Evolutionary conservation across 139 green algal genomes (phyloP).

Genomic region (Micractinium conductrix): DNA sequence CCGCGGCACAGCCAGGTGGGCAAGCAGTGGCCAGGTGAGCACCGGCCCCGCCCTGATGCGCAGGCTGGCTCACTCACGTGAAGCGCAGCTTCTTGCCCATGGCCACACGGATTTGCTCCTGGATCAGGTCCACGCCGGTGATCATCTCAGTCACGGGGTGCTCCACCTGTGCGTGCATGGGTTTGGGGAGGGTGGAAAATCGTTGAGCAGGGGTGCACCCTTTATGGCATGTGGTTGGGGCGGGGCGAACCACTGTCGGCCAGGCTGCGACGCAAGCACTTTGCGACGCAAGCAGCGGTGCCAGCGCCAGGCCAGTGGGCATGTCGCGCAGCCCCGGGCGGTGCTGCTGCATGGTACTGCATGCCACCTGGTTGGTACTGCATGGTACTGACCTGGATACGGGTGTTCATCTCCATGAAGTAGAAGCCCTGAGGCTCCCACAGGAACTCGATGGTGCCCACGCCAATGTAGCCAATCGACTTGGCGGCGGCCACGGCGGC

Average conservation of each 20-base stretch:
- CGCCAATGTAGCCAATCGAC: conserved; percentile 86
- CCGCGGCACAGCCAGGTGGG: too few species aligned
- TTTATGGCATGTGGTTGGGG: too few species aligned
- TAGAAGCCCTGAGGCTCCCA: conserved; percentile 95
- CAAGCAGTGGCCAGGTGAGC: too few species aligned
- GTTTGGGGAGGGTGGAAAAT: too few species aligned
- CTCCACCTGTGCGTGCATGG: conserved; percentile 77
- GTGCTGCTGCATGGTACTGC: too few species aligned
- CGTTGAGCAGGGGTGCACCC: too few species aligned
- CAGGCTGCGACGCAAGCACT: too few species aligned
- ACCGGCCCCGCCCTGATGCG: background rate
- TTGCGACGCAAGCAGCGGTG: background rate
- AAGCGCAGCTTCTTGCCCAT: conserved; percentile 79
- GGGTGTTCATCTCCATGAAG: conserved; percentile 99
- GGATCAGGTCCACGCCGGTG: conserved; percentile 92
- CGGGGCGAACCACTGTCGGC: too few species aligned
- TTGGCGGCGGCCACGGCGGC: conserved; percentile 83
- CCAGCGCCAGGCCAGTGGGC: background rate
- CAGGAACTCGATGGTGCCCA: conserved; percentile 95
- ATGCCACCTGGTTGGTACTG: too few species aligned
- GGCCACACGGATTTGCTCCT: conserved; percentile 92
- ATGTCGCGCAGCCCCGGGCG: background rate
- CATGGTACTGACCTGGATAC: conserved; percentile 92
- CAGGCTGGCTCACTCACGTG: conserved; percentile 37
- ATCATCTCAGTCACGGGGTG: conserved; percentile 97